These are phyloP conservation scores for Podospora sp. DNA, from an alignment of 495 filamentous ascomycete genomes.

Conservation along the genomic window DNA sequence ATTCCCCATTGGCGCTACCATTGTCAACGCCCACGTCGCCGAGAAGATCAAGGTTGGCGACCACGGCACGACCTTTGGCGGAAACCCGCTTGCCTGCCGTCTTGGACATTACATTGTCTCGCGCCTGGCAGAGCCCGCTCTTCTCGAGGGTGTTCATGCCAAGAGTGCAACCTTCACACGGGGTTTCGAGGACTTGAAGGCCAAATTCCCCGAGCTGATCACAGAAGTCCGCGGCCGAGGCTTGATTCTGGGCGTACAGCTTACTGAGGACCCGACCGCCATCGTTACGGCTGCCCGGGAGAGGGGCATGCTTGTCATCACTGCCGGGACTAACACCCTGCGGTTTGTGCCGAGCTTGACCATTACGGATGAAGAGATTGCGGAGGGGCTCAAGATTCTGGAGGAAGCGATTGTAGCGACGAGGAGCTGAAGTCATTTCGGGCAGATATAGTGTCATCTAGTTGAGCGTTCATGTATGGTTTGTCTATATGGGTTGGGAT, in stretches of 20 bases:
- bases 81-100: conserved; percentile 85
- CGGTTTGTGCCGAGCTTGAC: conserved; percentile 83
- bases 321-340: conserved; percentile 84
- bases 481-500: background rate
- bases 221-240: conserved; percentile 80
- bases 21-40: conserved; percentile 75
- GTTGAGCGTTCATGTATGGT: background rate
- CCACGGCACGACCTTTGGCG: conserved; percentile 96
- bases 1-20: conserved; percentile 89
- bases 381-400: conserved; percentile 72
- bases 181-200: conserved; percentile 63
- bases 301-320: conserved; percentile 86
- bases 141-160: conserved; percentile 64
- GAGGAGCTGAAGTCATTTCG: conserved; percentile 4
- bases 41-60: conserved; percentile 89
- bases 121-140: conserved; percentile 64
- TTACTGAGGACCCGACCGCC: conserved; percentile 66
- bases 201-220: conserved; percentile 71
- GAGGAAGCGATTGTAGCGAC: conserved; percentile 67
- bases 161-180: conserved; percentile 67
- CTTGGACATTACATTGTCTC: conserved; percentile 81
- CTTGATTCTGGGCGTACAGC: conserved; percentile 81
- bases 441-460: background rate
- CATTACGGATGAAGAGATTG: conserved; percentile 75
- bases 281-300: conserved; percentile 85